Base-by-base conservation (phyloP, 306 rosid species). In the Sechiopsis laciniata region DNA sequence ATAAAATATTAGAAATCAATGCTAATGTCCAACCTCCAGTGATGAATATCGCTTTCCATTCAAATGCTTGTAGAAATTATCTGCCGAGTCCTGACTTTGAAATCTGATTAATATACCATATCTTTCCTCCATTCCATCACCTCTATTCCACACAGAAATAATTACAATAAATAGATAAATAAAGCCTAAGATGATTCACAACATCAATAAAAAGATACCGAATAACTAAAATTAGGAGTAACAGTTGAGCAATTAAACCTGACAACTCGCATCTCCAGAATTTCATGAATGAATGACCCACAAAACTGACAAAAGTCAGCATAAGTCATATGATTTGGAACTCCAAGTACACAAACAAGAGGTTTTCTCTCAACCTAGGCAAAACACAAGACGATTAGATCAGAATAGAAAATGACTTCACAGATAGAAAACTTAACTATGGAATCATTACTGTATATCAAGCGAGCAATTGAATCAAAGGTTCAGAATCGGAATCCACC, bases 311-410 rank as follows among this genome's bases (percentile, higher is more conserved):
- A 94, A 77, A 94, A 94, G 82, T 94, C 98, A 0, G 97, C 98
- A 72, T 94, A 90, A 0, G 96, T 94, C 98, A 94, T 90, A 85
- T 94, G 91, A 84, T 94, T 90, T 0, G 98, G 98, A 19, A 94
- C 98, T 68, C 94, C 96, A 35, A 90, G 84, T 53, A 94, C 97
- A 19, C 96, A 90, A 6, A 87, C 87, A 22, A 90, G 87, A 7
- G 91, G 90, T 60, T 90, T 90, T 74, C 98, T 83, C 72, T 72
- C 96, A 75, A 83, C 85, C 97, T 92, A 83, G 35, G n/a, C 50
- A 17, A 78, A 40, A 35, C 20, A 5, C 9, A 54, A 40, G 4
- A 37, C 5, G 42, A 37, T 6, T 37, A 32, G 8, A 32, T 74
- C 66, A 68, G 10, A 68, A 68, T 19, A 10, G 5, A 65, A 65